Evolutionary conservation across 352 stramenopile species (phyloP), one percentile per base, ranked within the genome.

Genomic region (Phytophthora constricta): DNA sequence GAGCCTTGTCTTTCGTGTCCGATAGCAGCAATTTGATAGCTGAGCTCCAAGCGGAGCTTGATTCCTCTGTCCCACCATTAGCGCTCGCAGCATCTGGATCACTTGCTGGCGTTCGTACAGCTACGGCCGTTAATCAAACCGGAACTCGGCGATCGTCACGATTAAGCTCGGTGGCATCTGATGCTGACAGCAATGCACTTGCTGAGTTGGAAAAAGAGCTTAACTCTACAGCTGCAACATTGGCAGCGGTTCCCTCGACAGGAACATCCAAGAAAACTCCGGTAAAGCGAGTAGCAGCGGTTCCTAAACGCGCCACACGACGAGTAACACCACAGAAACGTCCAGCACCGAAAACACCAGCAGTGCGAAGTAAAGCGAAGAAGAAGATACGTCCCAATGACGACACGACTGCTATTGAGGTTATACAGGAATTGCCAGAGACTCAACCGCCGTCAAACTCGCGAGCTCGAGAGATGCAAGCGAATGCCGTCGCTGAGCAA

Each of bases 201-300:
- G 69, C 67, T 41, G 55, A 77, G 43, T 47, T 82, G 5, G 67
- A 80, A 47, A 68, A 50, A 19, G 70, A 84, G 51, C 46, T 77
- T 16, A 66, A 52, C 19, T 37, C 51, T 41, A 60, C 50, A 27
- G 19, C 49, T 41, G 39, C 48, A 65, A 42, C 34, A 41, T 48
- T 63, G 51, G 27, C 19, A 46, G 13, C 55, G 49, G 39, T 20
- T 39, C 1, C 20, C 9, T 26, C 37, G 46, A 16, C 28, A 63
- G 26, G 23, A 17, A 13, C 43, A 70, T 26, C 14, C 14, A 62
- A 57, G 13, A 45, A 53, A n/a, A n/a, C 33, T 26, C 4, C 47
- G 41, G 22, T 22, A 20, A 66, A 56, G 46, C 53, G 33, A 26
- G 27, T 33, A 3, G 20, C 27, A 50, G 41, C 48, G 52, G 3